These are phyloP conservation scores for Suhomyces panamericanus DNA, from an alignment of 1,139 yeast species.

Conservation along the genomic window DNA sequence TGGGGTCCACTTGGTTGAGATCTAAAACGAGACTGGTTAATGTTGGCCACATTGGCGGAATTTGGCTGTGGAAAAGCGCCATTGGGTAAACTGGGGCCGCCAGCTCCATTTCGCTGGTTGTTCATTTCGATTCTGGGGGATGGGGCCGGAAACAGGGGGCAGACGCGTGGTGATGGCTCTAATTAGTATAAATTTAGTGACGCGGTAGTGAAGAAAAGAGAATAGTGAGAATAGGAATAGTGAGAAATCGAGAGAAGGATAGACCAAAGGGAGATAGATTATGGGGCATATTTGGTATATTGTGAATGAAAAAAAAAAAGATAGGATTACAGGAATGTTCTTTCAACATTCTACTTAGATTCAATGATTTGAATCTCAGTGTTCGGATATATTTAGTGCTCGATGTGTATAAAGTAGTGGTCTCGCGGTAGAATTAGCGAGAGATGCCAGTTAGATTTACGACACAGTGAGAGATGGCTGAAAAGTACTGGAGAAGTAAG, in stretches of 20 bases:
- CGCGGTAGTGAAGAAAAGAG: not conserved
- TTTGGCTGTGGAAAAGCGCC: conserved; percentile 1
- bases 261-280: no score
- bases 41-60: conserved; percentile 5
- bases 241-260: no score
- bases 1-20: conserved; percentile 13
- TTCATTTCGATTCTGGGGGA: not conserved
- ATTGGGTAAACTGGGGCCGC: not conserved
- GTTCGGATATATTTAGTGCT: no score
- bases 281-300: no score
- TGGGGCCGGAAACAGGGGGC: not conserved
- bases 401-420: not conserved
- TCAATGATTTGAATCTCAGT: no score
- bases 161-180: conserved; percentile 1
- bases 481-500: no score
- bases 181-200: not conserved
- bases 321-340: no score
- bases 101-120: conserved; percentile 1
- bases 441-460: not conserved
- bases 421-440: not conserved
- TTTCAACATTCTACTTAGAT: no score
- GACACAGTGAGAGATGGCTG: no score
- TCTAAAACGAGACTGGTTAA: conserved; percentile 8
- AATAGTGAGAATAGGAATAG: not conserved
- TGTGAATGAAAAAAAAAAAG: no score